A percentile compares a stretch with the other conserved stretches of the same genome.
These are phyloP conservation scores for Saccharum spontaneum DNA, from an alignment of 176 grass and related monocot species.

Conservation along the genomic window DNA sequence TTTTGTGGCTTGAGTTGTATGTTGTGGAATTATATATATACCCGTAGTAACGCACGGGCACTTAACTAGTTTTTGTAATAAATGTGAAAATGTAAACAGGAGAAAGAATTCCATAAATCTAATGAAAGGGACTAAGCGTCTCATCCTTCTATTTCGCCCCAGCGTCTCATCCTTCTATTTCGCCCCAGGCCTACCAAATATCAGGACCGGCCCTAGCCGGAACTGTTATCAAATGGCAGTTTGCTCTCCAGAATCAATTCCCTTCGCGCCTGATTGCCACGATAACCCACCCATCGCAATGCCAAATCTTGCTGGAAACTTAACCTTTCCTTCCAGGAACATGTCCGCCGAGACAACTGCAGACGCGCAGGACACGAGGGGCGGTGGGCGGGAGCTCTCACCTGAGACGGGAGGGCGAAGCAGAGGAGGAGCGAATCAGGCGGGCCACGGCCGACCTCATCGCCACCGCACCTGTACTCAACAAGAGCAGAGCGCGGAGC, in stretches of 20 bases:
- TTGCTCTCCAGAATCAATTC: not conserved
- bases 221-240: not conserved
- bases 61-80: not conserved
- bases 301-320: not conserved
- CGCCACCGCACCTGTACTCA: not conserved
- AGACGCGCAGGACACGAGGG: not conserved
- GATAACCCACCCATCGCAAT: not conserved
- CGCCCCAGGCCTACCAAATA: not conserved
- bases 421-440: slow-evolving; percentile 48
- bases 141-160: not conserved
- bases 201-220: not conserved
- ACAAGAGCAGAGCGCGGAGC: not conserved
- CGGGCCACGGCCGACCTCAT: slow-evolving; percentile 66
- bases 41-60: too few relatives aligned
- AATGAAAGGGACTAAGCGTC: not conserved
- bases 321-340: not conserved
- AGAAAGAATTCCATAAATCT: not conserved
- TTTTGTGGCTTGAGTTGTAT: too few relatives aligned
- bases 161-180: not conserved
- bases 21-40: too few relatives aligned
- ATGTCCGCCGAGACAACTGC: not conserved
- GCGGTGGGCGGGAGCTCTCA: slow-evolving; percentile 4
- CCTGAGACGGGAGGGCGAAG: slow-evolving; percentile 36
- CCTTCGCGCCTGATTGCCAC: not conserved
- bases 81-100: not conserved